Conservation (phyloP, 164 flowering plant species). For the Cinnamomum chago region DNA sequence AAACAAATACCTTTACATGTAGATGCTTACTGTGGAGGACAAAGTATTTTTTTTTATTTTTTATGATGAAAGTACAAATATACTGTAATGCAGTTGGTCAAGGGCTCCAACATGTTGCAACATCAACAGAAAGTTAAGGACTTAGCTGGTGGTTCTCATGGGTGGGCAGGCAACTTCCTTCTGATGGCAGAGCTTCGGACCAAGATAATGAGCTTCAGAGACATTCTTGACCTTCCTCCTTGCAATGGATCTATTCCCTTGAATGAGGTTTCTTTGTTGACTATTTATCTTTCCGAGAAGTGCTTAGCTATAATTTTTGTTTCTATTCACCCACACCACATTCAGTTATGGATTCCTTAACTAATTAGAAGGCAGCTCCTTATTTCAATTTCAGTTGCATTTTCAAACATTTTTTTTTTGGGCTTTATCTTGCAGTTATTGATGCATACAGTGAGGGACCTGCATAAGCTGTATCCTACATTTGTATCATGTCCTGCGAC, state of each 20-base stretch:
- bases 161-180: slow-evolving; percentile 30
- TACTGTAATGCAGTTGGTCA: slow-evolving; percentile 15
- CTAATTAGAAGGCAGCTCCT: background rate
- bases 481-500: slow-evolving; percentile 18
- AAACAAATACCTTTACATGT: too few relatives aligned
- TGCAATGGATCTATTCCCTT: slow-evolving; percentile 36
- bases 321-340: background rate
- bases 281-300: slow-evolving; percentile 1
- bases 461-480: slow-evolving; percentile 56
- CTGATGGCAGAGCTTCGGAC: slow-evolving; percentile 48
- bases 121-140: slow-evolving; percentile 14
- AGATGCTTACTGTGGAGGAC: too few relatives aligned
- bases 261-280: slow-evolving; percentile 37
- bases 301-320: background rate
- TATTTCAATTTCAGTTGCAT: background rate
- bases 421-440: slow-evolving; percentile 43
- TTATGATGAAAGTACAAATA: too few relatives aligned
- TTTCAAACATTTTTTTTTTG: background rate
- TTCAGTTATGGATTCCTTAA: background rate
- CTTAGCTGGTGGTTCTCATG: slow-evolving; percentile 15
- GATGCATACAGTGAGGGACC: slow-evolving; percentile 47
- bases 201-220: slow-evolving; percentile 63
- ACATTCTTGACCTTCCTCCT: slow-evolving; percentile 63
- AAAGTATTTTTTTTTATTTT: too few relatives aligned
- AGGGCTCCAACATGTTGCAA: slow-evolving; percentile 13